Conservation (phyloP, 352 stramenopile genomes). For the Phytophthora agathidicida region DNA sequence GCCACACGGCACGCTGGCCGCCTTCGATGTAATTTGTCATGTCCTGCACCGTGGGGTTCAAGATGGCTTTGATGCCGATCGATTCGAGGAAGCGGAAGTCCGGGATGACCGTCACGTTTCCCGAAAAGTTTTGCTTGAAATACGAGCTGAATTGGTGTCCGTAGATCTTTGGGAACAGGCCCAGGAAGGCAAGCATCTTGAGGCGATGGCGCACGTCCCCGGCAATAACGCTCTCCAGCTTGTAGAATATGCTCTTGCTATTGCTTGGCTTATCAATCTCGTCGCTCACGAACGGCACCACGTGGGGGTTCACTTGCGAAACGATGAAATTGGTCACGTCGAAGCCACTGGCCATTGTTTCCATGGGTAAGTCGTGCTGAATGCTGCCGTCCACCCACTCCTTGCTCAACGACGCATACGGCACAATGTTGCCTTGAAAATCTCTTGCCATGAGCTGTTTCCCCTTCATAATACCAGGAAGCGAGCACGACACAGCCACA, state of each 20-base stretch:
- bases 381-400: conserved; percentile 95
- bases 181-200: conserved; percentile 84
- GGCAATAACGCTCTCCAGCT: conserved; percentile 87
- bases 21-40: conserved; percentile 81
- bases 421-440: conserved; percentile 83
- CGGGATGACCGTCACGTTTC: conserved; percentile 95
- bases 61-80: conserved; percentile 84
- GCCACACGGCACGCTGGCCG: conserved; percentile 91
- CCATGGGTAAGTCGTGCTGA: conserved; percentile 92
- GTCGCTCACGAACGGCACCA: conserved; percentile 93
- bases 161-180: conserved; percentile 86
- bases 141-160: conserved; percentile 79
- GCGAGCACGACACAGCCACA: conserved; percentile 91
- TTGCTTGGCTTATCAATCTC: conserved; percentile 79
- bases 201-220: conserved; percentile 61
- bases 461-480: conserved; percentile 92
- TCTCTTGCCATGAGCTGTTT: conserved; percentile 84
- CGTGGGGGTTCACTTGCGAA: conserved; percentile 89
- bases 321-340: conserved; percentile 95
- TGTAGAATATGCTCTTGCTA: conserved; percentile 71
- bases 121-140: conserved; percentile 96
- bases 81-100: conserved; percentile 87
- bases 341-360: conserved; percentile 93
- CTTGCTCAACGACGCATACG: conserved; percentile 91
- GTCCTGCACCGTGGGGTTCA: conserved; percentile 80